Percentiles rank a stretch among this genome's conserved stretches.
phyloP scores from a whole-genome alignment of 2,329 filamentous ascomycete genomes.

The Ophiostoma perfectum region DNA sequence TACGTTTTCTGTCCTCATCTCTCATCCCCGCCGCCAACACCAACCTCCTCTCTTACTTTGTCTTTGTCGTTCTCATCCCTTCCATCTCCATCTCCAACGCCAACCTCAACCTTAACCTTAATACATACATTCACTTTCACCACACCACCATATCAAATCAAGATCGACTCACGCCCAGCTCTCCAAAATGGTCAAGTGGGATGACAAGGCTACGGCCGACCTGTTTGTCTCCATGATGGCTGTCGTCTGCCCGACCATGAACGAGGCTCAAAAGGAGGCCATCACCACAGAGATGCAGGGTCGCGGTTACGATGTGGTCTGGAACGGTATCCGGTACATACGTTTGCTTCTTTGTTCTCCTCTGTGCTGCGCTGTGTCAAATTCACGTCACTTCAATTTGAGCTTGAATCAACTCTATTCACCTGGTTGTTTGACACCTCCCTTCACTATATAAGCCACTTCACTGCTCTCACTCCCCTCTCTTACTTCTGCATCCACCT shows the following conservation, averaged over 20 bases:
- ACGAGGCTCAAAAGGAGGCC: conserved; percentile 28
- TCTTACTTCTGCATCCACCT: neutral
- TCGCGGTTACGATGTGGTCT: conserved; percentile 30
- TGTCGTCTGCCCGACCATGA: conserved; percentile 24
- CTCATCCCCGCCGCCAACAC: neutral
- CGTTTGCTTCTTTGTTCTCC: neutral
- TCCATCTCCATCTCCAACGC: neutral
- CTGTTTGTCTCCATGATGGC: conserved; percentile 31
- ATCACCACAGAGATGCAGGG: conserved; percentile 28
- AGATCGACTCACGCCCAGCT: conserved; percentile 28
- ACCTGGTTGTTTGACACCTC: neutral
- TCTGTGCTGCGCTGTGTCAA: neutral
- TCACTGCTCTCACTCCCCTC: neutral
- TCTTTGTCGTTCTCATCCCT: neutral
- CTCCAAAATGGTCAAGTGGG: conserved; percentile 29
- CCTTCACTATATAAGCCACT: too few species aligned
- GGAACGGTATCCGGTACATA: conserved; percentile 37
- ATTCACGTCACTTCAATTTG: neutral
- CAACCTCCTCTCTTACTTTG: neutral
- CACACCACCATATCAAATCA: neutral
- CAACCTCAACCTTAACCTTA: neutral
- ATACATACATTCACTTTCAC: neutral
- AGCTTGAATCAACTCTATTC: neutral
- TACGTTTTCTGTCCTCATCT: neutral
- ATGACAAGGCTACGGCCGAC: conserved; percentile 29